Conservation (phyloP, 1,284 basidiomycete species). For the Schizophyllum amplum region DNA sequence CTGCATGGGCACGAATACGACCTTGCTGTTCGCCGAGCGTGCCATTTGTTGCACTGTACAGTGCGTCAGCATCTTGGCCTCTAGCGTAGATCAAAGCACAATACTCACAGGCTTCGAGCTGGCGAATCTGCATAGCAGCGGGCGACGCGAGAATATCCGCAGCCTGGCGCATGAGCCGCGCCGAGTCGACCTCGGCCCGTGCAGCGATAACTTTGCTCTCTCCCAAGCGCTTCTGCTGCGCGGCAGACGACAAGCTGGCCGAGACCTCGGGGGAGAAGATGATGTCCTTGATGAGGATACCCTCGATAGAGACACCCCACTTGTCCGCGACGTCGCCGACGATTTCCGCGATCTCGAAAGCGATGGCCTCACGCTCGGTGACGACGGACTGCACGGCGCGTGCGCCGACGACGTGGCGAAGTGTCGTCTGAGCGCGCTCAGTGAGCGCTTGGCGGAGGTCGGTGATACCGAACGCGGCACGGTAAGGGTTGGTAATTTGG, state of each 20-base stretch:
- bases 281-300: constrained; percentile 92
- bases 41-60: constrained; percentile 55
- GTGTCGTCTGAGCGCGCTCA: constrained; percentile 93
- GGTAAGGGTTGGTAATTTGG: constrained; percentile 82
- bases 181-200: constrained; percentile 90
- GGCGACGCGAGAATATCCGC: constrained; percentile 91
- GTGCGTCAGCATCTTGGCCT: constrained; percentile 2
- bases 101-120: constrained; percentile 83
- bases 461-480: constrained; percentile 87
- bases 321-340: constrained; percentile 81
- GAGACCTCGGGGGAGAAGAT: constrained; percentile 89
- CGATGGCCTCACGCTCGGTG: constrained; percentile 94
- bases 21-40: constrained; percentile 77
- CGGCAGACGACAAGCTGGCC: constrained; percentile 85
- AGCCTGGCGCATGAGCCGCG: constrained; percentile 89
- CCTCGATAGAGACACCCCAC: constrained; percentile 95
- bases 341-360: constrained; percentile 93
- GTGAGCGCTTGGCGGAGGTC: constrained; percentile 84
- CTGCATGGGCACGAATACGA: constrained; percentile 91
- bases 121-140: constrained; percentile 97
- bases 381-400: constrained; percentile 80
- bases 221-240: constrained; percentile 92
- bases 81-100: neutral
- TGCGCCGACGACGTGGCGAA: constrained; percentile 92
- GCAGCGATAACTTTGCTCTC: constrained; percentile 96